These are phyloP conservation scores for Cicer arietinum DNA, from an alignment of 306 rosid species.

Conservation along the genomic window DNA sequence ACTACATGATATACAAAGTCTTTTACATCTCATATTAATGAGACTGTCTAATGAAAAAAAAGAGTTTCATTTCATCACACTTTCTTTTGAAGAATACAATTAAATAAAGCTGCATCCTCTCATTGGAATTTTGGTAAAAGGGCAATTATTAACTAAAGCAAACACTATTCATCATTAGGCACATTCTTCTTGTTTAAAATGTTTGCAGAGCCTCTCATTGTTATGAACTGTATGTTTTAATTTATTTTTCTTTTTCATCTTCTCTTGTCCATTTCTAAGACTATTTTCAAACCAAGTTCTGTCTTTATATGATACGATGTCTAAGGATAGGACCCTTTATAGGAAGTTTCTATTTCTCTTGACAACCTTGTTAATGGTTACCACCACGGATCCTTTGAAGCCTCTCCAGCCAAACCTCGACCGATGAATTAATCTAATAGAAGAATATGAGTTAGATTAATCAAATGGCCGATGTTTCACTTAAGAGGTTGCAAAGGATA, in stretches of 20 bases:
- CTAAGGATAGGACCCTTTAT: background rate
- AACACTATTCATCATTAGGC: background rate
- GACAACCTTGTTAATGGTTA: background rate
- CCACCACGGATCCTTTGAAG: background rate
- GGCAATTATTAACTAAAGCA: background rate
- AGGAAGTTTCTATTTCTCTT: constrained; percentile 19
- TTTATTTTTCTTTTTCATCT: too few species aligned
- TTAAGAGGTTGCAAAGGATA: background rate
- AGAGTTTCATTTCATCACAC: background rate
- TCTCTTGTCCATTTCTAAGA: too few species aligned
- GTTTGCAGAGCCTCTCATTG: too few species aligned
- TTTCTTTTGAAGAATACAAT: background rate
- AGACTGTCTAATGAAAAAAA: background rate
- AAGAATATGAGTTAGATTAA: background rate
- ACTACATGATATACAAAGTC: background rate
- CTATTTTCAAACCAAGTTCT: too few species aligned
- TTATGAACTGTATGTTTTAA: too few species aligned
- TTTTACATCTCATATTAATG: background rate
- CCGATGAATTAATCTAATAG: background rate
- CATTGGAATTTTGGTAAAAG: background rate
- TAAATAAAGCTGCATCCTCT: background rate
- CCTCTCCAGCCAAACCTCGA: background rate
- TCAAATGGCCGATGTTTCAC: background rate
- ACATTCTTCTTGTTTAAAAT: background rate
- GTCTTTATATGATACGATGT: too few species aligned